Base-by-base conservation (phyloP, 2,329 filamentous ascomycete genomes). In the Neospermospora avenae region DNA sequence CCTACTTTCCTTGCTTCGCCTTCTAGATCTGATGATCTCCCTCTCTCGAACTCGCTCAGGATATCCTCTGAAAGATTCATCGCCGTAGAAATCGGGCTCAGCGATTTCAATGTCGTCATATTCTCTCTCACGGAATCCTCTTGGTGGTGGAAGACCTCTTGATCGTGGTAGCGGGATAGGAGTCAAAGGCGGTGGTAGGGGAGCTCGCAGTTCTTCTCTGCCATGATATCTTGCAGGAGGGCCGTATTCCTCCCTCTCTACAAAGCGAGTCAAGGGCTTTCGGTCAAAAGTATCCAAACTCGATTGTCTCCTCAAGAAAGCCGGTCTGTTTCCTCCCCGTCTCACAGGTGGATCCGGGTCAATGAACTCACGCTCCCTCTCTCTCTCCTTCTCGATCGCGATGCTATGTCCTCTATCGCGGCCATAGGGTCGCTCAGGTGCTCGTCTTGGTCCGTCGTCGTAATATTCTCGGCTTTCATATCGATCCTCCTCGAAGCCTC, bases 261-360 rank as follows among this genome's bases (percentile, higher is more conserved):
- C 73, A 70, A 62, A 81, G 46, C 82, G 80, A 34, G 81, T 79
- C 57, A 80, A 68, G 1, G 90, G 88, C 28, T 85, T 85, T 52
- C 92, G 86, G 74, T 97, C 93, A 71, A 91, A 96, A 0, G 90
- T 96, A 73, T 96, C 93, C 41, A 96, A 80, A 55, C 91, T 96
- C 14, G 91, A 96, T 73, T 96, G 92, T 45, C 93, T 85, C 60
- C 93, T 84, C 54, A 95, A 71, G 64, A 93, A 81, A 31, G 80
- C 80, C 2, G 91, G 92, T 48, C 89, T 82, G 22, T 45, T 35
- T 81, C 80, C n/a, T 22, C 24, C 62, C 28, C 67, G 61, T 57
- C 68, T 67, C 4, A 56, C 4, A 7, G 69, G 67, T 54, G 67
- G 64, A 46, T 63, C 63, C 20, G 67, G 65, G 37, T 64, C 66